phyloP scores from a whole-genome alignment of 73 alveolate species.

The Stentor coeruleus region DNA sequence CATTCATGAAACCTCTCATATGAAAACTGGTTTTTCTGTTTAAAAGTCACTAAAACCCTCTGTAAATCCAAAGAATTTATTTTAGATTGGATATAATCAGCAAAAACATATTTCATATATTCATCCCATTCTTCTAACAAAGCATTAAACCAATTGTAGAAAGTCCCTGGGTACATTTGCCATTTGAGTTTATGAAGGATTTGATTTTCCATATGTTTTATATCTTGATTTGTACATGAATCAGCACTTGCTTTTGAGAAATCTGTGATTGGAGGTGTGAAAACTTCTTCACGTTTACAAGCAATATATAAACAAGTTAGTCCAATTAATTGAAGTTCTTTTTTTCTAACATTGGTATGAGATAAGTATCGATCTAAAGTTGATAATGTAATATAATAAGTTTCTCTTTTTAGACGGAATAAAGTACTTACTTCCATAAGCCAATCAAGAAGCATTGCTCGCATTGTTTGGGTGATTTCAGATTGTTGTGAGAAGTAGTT shows the following conservation, averaged over 20 bases:
- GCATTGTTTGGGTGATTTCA: conserved; percentile 67
- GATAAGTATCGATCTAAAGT: conserved; percentile 61
- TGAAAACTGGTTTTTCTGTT: background rate
- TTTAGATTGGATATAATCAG: conserved; percentile 33
- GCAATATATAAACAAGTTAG: conserved; percentile 44
- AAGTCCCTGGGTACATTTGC: background rate
- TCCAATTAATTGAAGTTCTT: conserved; percentile 48
- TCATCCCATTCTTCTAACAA: conserved; percentile 33
- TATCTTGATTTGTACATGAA: conserved; percentile 33
- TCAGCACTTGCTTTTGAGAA: conserved; percentile 49
- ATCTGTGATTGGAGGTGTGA: conserved; percentile 28
- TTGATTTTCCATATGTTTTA: conserved; percentile 38
- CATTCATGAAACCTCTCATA: background rate
- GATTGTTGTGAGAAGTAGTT: conserved; percentile 33
- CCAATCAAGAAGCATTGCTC: conserved; percentile 93
- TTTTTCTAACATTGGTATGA: background rate
- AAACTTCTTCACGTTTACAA: conserved; percentile 46
- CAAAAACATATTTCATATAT: conserved; percentile 30
- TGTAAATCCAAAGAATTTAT: conserved; percentile 11
- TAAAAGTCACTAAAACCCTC: background rate
- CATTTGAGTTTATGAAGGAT: conserved; percentile 1
- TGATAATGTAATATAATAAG: conserved; percentile 75
- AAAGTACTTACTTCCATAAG: conserved; percentile 93
- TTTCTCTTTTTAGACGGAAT: conserved; percentile 78
- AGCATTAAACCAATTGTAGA: background rate